Base-by-base conservation (phyloP, 257 asterid genomes). In the Catharanthus roseus region DNA sequence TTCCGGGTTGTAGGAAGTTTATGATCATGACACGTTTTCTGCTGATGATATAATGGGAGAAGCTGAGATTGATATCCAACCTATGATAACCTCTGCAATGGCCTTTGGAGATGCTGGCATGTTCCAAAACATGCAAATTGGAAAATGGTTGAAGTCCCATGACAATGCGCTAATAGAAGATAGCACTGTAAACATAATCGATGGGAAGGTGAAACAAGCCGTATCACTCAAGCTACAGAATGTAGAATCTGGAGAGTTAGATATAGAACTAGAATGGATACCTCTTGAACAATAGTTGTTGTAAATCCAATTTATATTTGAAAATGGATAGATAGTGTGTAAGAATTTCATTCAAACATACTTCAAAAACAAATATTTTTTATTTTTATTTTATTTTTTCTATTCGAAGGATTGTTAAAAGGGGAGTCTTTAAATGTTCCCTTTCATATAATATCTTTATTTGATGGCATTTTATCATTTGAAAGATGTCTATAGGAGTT, bases 31-130 rank as follows among this genome's bases (percentile, higher is more conserved):
- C 78, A 91, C 95, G 1, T 89, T 95, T 70, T 89, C 98, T 62
- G 91, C 99, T 21, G 98, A 95, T 34, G 99, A 95, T 80, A 84
- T 88, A 51, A 95, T 95, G 99, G 99, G 99, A 54, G 90, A 89
- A 73, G 99, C 97, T 0, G 97, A 95, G 84, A 87, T 95, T 56
- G 99, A 95, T 71, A 87, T 95, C 50, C 99, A 88, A 73, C 83
- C 99, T 41, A 86, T 95, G 93, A 87, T 95, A 83, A 90, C 98
- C 55, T 89, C 99, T 31, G 98, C 99, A 42, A 84, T 87, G 62
- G 90, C 97, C 24, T 91, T 87, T 34, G 98, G 98, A 28, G 93
- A 95, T 62, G 85, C 90, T 34, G 90, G 79, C 57, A 84, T 87
- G 95, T 87, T 86, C 61, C 89, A 85, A 34, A 73, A 91, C 77